phyloP scores from a whole-genome alignment of 1,284 basidiomycete species.

The Cronartium quercuum region DNA sequence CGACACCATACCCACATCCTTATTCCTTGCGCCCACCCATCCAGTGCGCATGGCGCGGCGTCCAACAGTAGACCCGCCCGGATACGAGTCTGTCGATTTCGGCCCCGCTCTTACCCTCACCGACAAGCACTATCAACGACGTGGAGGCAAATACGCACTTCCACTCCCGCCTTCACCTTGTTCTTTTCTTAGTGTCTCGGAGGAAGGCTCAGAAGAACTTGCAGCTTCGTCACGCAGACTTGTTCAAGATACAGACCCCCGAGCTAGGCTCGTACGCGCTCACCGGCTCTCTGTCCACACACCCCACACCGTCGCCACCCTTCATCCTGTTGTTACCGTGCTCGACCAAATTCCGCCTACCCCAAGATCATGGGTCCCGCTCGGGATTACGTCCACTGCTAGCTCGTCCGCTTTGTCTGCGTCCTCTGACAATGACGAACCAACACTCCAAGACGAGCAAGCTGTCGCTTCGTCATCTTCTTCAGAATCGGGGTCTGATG shows the following conservation, averaged over 20 bases:
- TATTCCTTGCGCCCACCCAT: no score
- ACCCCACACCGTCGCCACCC: not conserved
- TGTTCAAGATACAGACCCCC: constrained; percentile 7
- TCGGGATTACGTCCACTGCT: not conserved
- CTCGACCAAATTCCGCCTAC: constrained; percentile 1
- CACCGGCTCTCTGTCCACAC: not conserved
- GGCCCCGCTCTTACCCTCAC: constrained; percentile 1
- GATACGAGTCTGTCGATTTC: constrained; percentile 28
- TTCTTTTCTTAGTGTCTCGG: not conserved
- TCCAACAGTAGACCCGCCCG: constrained; percentile 3
- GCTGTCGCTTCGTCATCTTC: not conserved
- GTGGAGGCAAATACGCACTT: constrained; percentile 20
- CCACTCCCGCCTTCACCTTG: constrained; percentile 6
- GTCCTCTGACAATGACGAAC: constrained; percentile 8
- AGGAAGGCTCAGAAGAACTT: not conserved
- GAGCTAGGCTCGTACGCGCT: not conserved
- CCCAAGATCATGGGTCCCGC: constrained; percentile 26
- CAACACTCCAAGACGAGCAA: not conserved
- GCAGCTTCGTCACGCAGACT: constrained; percentile 7
- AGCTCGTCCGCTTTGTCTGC: not conserved
- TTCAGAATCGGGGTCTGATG: not conserved
- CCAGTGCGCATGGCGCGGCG: not conserved
- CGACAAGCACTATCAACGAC: constrained; percentile 15
- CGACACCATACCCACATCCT: not conserved
- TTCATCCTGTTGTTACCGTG: not conserved